Evolutionary conservation across 768 basidiomycete species (phyloP).

Genomic region (Floccularia luteovirens): DNA sequence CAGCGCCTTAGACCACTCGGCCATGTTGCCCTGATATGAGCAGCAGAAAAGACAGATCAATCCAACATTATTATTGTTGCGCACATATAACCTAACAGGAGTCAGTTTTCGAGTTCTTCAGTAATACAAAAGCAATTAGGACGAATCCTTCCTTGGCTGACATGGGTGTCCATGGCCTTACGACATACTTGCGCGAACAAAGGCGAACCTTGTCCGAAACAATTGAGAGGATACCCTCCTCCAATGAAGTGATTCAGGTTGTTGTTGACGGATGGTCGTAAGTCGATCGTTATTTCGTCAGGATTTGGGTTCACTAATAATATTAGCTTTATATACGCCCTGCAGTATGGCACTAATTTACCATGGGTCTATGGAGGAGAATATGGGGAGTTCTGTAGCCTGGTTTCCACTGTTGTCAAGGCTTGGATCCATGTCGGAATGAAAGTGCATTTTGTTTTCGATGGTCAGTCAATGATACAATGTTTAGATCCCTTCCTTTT

Average conservation of each 20-base stretch:
- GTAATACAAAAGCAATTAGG: neutral
- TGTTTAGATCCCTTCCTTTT: slow-evolving; percentile 1
- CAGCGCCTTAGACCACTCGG: slow-evolving; percentile 59
- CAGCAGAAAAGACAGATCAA: no score
- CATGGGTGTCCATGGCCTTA: slow-evolving; percentile 50
- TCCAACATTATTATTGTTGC: no score
- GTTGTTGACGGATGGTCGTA: slow-evolving; percentile 88
- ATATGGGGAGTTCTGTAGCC: slow-evolving; percentile 46
- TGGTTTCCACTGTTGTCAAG: slow-evolving; percentile 42
- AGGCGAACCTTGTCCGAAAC: slow-evolving; percentile 30
- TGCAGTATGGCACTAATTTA: slow-evolving; percentile 50
- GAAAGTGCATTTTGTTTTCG: slow-evolving; percentile 70
- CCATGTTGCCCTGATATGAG: slow-evolving; percentile 47
- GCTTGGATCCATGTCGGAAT: slow-evolving; percentile 68
- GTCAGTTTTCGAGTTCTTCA: slow-evolving; percentile 2
- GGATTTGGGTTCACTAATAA: slow-evolving; percentile 7
- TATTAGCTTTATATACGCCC: slow-evolving; percentile 65
- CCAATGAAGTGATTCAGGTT: slow-evolving; percentile 30
- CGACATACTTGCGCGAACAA: slow-evolving; percentile 45
- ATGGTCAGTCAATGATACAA: slow-evolving; percentile 61
- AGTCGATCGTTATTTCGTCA: slow-evolving; percentile 26
- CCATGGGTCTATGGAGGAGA: slow-evolving; percentile 89
- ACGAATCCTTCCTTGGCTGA: slow-evolving; percentile 4
- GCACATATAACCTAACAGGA: no score
- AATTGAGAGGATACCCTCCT: slow-evolving; percentile 14